Evolutionary conservation across 768 basidiomycete genomes (phyloP).

Genomic region (Asterophora lycoperdoides): DNA sequence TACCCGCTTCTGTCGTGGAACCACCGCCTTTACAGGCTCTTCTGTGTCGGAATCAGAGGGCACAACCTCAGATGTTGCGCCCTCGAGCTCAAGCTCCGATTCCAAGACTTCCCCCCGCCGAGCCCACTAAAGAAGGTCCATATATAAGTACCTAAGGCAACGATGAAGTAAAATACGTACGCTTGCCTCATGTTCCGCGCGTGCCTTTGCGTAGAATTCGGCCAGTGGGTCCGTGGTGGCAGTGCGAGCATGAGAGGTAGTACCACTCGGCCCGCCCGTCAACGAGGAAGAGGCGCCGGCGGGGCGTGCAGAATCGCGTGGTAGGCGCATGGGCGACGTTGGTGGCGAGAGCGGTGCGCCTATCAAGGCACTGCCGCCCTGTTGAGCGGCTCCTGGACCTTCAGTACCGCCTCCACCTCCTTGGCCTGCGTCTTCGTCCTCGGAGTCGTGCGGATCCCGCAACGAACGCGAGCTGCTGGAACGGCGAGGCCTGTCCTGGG

Average conservation of each 20-base stretch:
- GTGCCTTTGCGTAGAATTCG: constrained; percentile 59
- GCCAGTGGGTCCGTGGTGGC: constrained; percentile 50
- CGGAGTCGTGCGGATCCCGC: constrained; percentile 13
- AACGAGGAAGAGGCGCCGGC: constrained; percentile 8
- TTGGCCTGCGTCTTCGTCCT: constrained; percentile 18
- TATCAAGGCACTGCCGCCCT: background rate
- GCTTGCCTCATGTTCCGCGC: constrained; percentile 39
- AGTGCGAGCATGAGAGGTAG: background rate
- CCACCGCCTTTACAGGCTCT: constrained; percentile 17
- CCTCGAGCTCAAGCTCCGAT: constrained; percentile 22
- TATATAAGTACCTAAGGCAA: too few relatives aligned
- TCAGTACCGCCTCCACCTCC: background rate
- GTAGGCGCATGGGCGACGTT: constrained; percentile 7
- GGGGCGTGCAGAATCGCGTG: background rate
- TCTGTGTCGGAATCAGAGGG: constrained; percentile 18
- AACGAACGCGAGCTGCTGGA: constrained; percentile 2
- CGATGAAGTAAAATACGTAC: constrained; percentile 26
- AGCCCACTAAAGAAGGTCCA: constrained; percentile 26
- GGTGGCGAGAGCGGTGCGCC: constrained; percentile 13
- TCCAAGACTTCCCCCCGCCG: constrained; percentile 35
- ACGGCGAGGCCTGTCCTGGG: constrained; percentile 24
- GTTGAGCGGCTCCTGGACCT: background rate
- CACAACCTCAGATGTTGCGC: constrained; percentile 17
- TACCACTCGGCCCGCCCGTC: constrained; percentile 2
- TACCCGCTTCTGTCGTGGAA: constrained; percentile 24